Conservation (phyloP, 2,329 filamentous ascomycete genomes). For the Nothopassalora personata region DNA sequence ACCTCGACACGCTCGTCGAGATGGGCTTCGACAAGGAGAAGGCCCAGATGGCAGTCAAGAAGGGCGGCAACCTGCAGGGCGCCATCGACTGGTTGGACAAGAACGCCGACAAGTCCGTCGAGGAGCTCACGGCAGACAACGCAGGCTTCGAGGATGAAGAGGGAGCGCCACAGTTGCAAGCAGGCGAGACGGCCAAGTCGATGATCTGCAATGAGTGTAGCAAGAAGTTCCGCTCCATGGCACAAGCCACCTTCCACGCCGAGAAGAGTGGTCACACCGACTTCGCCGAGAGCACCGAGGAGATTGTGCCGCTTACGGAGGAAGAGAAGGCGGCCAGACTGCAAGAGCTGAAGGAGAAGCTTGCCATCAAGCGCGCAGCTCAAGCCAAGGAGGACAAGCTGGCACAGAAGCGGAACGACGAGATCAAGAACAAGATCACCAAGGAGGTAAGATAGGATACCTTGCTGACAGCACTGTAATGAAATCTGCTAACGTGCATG, state of each 20-base stretch:
- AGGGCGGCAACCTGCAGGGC: slow-evolving; percentile 69
- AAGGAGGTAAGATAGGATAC: slow-evolving; percentile 54
- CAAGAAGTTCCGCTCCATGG: slow-evolving; percentile 78
- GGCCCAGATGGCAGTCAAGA: slow-evolving; percentile 77
- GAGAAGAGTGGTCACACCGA: slow-evolving; percentile 84
- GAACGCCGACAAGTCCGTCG: slow-evolving; percentile 80
- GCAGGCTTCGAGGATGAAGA: slow-evolving; percentile 36
- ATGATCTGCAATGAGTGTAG: slow-evolving; percentile 92
- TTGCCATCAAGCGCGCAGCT: slow-evolving; percentile 65
- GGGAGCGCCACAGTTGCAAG: slow-evolving; percentile 58
- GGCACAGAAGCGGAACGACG: slow-evolving; percentile 79
- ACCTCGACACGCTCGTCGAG: slow-evolving; percentile 57
- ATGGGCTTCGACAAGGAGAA: slow-evolving; percentile 79
- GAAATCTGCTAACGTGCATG: neutral
- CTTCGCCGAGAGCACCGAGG: slow-evolving; percentile 89
- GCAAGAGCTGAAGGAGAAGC: slow-evolving; percentile 64
- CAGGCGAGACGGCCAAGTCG: slow-evolving; percentile 68
- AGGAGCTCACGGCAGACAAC: slow-evolving; percentile 62
- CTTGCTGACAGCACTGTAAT: neutral
- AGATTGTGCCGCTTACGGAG: slow-evolving; percentile 82
- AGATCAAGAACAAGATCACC: slow-evolving; percentile 78
- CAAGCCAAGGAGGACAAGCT: slow-evolving; percentile 70
- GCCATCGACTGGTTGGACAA: slow-evolving; percentile 93
- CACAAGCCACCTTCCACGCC: slow-evolving; percentile 83
- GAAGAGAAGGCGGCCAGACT: slow-evolving; percentile 83